These are phyloP conservation scores for Plasmodium gaboni DNA, from an alignment of 169 alveolate genomes.

Conservation along the genomic window DNA sequence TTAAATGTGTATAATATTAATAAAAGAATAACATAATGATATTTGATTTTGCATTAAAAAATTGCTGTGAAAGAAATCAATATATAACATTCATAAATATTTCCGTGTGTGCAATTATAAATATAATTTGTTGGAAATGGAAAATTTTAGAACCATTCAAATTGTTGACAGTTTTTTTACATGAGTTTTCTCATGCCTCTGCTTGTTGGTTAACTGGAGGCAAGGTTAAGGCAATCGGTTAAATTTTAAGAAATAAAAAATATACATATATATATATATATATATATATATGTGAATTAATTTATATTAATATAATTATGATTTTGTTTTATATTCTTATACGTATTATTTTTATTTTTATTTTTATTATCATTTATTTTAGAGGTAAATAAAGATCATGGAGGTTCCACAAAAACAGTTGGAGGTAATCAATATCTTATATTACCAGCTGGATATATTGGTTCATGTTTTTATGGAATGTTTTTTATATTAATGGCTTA, in stretches of 20 bases:
- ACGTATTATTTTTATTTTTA: not conserved
- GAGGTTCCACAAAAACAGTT: slow-evolving; percentile 82
- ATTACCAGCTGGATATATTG: slow-evolving; percentile 85
- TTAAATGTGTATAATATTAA: not conserved
- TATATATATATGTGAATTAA: no score
- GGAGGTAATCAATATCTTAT: slow-evolving; percentile 80
- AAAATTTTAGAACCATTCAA: slow-evolving; percentile 81
- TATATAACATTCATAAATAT: slow-evolving; percentile 41
- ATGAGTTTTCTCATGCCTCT: slow-evolving; percentile 85
- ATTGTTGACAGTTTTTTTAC: slow-evolving; percentile 83
- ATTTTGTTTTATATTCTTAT: not conserved
- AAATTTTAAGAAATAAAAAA: not conserved
- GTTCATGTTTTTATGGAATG: slow-evolving; percentile 84
- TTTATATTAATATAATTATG: no score
- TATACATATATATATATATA: no score
- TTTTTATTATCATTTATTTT: slow-evolving; percentile 9
- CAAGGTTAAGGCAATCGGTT: slow-evolving; percentile 82
- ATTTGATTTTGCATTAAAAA: slow-evolving; percentile 52
- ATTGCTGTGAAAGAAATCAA: slow-evolving; percentile 68
- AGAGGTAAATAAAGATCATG: slow-evolving; percentile 84
- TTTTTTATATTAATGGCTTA: slow-evolving; percentile 80
- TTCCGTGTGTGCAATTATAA: slow-evolving; percentile 36
- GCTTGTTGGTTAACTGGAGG: slow-evolving; percentile 87
- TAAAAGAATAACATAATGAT: slow-evolving; percentile 23
- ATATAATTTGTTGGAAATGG: slow-evolving; percentile 57